phyloP scores from a whole-genome alignment of 176 grass and related monocot species.

The Oryza meridionalis region DNA sequence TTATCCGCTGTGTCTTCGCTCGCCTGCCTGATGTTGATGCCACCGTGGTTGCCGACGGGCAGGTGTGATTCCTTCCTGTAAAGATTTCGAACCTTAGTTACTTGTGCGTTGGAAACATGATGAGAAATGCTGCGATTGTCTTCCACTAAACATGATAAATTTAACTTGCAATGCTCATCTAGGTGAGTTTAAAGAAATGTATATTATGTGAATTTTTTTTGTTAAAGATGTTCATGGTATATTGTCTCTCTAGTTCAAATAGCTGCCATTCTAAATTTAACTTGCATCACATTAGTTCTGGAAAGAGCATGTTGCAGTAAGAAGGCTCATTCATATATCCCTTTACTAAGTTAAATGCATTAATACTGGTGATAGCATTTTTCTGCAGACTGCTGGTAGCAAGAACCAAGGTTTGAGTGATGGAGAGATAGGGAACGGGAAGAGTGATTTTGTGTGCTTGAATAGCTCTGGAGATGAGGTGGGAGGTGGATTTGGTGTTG shows the following conservation, averaged over 20 bases:
- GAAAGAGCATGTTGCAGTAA: conserved; percentile 17
- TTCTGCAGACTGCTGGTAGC: conserved; percentile 55
- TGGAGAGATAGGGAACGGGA: conserved; percentile 60
- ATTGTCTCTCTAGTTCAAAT: conserved; percentile 18
- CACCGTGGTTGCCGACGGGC: background rate
- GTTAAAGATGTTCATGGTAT: conserved; percentile 8
- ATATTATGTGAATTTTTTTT: background rate
- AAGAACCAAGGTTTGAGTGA: conserved; percentile 55
- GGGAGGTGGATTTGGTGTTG: conserved; percentile 31
- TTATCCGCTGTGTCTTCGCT: conserved; percentile 74
- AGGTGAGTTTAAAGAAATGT: conserved; percentile 27
- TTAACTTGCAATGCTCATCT: conserved; percentile 24
- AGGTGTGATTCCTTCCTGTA: conserved; percentile 33
- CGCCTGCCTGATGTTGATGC: conserved; percentile 55
- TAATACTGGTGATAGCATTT: conserved; percentile 31
- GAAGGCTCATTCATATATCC: conserved; percentile 1
- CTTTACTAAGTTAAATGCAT: conserved; percentile 10
- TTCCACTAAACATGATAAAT: background rate
- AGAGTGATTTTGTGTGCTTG: conserved; percentile 53
- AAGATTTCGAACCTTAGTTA: conserved; percentile 9
- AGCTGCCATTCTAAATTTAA: background rate
- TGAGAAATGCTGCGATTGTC: background rate
- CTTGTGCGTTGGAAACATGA: background rate
- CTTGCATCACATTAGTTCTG: conserved; percentile 27
- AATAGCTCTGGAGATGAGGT: conserved; percentile 50